A percentile compares a stretch with the other conserved stretches of the same genome.
Evolutionary conservation across 345 rosid species (phyloP).

Genomic region (Eucalyptus polybractea): DNA sequence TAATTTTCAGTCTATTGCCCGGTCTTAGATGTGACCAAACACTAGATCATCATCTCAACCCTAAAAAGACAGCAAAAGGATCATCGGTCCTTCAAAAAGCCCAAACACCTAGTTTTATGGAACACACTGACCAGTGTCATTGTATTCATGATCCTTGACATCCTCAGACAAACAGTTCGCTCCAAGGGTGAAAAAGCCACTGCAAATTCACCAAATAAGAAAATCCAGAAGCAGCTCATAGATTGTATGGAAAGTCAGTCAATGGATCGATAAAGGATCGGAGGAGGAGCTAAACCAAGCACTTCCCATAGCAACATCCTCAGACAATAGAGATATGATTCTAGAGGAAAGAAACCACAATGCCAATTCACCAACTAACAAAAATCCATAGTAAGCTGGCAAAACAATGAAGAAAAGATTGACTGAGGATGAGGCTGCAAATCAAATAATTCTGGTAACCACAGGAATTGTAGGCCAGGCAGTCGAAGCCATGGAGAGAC

Average conservation of each 20-base stretch:
- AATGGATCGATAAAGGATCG: background rate
- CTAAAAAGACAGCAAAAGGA: background rate
- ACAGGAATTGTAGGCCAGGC: background rate
- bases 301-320: background rate
- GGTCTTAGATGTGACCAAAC: background rate
- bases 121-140: background rate
- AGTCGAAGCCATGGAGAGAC: too few relatives aligned
- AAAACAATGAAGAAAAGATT: background rate
- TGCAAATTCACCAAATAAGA: too few relatives aligned
- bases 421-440: too few relatives aligned
- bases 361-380: background rate
- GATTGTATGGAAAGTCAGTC: background rate
- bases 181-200: too few relatives aligned
- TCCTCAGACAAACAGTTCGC: background rate
- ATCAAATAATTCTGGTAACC: background rate
- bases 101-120: background rate
- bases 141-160: background rate
- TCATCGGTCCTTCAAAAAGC: background rate
- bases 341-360: background rate
- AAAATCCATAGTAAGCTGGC: background rate
- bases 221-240: background rate
- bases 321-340: background rate
- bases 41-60: background rate
- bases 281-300: background rate
- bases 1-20: background rate